phyloP scores from a whole-genome alignment of 1,284 basidiomycete species.

The Ustilago curta region DNA sequence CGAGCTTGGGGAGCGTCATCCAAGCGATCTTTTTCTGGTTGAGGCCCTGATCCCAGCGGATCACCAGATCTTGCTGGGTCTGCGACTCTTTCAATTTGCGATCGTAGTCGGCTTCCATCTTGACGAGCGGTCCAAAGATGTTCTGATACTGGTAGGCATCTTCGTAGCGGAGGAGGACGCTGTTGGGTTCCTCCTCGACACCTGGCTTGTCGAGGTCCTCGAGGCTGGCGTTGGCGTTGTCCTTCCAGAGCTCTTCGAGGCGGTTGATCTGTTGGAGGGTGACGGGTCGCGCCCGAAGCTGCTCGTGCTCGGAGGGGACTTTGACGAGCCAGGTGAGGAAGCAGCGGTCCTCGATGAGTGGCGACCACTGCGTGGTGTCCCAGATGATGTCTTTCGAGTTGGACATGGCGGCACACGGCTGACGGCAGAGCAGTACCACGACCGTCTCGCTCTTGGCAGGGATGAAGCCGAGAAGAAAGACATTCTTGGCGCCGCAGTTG shows the following conservation, averaged over 20 bases:
- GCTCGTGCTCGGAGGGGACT: constrained; percentile 93
- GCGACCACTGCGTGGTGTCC: constrained; percentile 98
- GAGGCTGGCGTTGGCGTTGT: constrained; percentile 91
- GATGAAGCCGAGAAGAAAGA: constrained; percentile 98
- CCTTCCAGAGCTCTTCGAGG: constrained; percentile 97
- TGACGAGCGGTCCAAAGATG: constrained; percentile 97
- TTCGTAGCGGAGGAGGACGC: constrained; percentile 87
- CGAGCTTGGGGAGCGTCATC: constrained; percentile 94
- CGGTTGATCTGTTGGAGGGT: constrained; percentile 96
- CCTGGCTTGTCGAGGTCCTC: constrained; percentile 95
- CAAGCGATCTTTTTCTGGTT: constrained; percentile 98
- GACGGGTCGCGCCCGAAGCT: constrained; percentile 92
- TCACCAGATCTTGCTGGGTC: constrained; percentile 93
- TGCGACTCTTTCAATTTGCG: constrained; percentile 97
- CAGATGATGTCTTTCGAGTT: constrained; percentile 95
- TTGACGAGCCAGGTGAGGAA: constrained; percentile 99
- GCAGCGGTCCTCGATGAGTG: constrained; percentile 95
- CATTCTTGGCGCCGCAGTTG: constrained; percentile 99
- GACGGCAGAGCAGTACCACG: constrained; percentile 97
- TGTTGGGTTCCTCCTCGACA: constrained; percentile 79
- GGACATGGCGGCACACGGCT: constrained; percentile 93
- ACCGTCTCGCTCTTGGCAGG: constrained; percentile 99
- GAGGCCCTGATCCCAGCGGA: constrained; percentile 96
- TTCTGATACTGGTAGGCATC: constrained; percentile 99
- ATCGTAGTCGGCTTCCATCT: constrained; percentile 99